Base-by-base conservation (phyloP, 176 grass and related monocot species). In the Hordeum marinum region DNA sequence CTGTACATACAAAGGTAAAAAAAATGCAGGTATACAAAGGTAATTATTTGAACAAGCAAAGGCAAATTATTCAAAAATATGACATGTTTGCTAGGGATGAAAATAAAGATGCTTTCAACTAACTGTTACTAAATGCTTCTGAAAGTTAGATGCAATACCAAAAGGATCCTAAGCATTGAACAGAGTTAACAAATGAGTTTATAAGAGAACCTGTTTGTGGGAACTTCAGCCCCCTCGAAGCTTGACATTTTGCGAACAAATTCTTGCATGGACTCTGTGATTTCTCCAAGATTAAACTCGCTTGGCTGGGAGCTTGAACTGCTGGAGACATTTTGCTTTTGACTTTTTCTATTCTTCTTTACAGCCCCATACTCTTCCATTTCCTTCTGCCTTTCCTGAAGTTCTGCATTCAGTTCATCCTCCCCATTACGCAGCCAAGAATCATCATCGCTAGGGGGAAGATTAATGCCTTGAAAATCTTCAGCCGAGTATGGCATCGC, bases 181-280 rank as follows among this genome's bases (percentile, higher is more conserved):
- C 25, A 82, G 35, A 66, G 37, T 57, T 35, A 15, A 64, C 13
- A 77, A 76, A 45, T 43, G 54, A 67, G 72, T 80, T 24, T 39
- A 41, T 59, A 82, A 18, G 45, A 45, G 69, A 85, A 99, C 96
- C 93, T 96, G 81, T 85, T 90, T 64, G 86, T 76, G 76, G 94
- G 96, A 92, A 94, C 82, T 85, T 99, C 94, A 11, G 93, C 94
- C 84, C 96, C 96, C 89, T 99, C 91, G 77, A 94, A 99, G 70
- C 90, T 96, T 11, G 96, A 99, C 63, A 94, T 85, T 85, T 99
- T 96, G 48, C 31, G 34, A 76, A 96, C 88, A 91, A 99, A 99
- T 40, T 93, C 90, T 83, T 99, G 90, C 96, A 99, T 99, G 61
- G 90, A 94, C 8, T 88, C 89, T 76, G 84, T 84, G 26, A 99